A percentile compares a stretch with the other conserved stretches of the same genome.
Conservation (phyloP, 441 rosid species). For the Cnidoscolus chayamansa region DNA sequence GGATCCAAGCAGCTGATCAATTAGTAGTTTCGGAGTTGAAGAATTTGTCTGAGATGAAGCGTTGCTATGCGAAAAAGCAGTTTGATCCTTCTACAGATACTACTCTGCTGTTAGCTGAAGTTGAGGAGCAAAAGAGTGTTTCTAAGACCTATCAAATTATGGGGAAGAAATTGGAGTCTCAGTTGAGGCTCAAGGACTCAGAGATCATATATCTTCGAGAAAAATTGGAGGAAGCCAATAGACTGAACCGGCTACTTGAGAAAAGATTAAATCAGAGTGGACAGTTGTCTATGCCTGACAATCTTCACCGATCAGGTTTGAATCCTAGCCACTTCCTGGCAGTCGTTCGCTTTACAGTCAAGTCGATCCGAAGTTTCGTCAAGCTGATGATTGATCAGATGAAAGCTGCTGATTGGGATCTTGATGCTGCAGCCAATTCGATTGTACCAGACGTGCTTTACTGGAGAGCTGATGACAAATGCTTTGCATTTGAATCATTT, state of each 20-base stretch:
- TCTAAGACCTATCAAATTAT: constrained; percentile 53
- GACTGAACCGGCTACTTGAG: constrained; percentile 48
- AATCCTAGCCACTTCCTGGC: constrained; percentile 47
- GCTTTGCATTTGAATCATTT: constrained; percentile 69
- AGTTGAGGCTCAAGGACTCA: constrained; percentile 68
- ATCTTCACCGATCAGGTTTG: constrained; percentile 44
- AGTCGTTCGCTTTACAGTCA: constrained; percentile 49
- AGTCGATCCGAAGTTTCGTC: constrained; percentile 66
- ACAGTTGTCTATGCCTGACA: constrained; percentile 44
- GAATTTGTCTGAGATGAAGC: constrained; percentile 73
- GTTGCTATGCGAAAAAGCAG: constrained; percentile 61
- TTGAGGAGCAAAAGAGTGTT: constrained; percentile 65
- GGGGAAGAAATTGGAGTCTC: constrained; percentile 68
- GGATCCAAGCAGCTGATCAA: constrained; percentile 64
- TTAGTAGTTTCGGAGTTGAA: constrained; percentile 54
- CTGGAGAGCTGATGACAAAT: constrained; percentile 57
- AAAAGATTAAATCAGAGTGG: constrained; percentile 57
- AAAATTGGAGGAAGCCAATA: constrained; percentile 47
- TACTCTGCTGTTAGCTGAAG: constrained; percentile 52
- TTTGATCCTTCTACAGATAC: constrained; percentile 53
- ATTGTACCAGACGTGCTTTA: constrained; percentile 46
- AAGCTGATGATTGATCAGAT: constrained; percentile 53
- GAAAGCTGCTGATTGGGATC: constrained; percentile 67
- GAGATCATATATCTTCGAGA: constrained; percentile 57
- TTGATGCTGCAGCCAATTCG: constrained; percentile 54